These are phyloP conservation scores for Anastatica hierochuntica DNA, from an alignment of 345 rosid species.

Conservation along the genomic window DNA sequence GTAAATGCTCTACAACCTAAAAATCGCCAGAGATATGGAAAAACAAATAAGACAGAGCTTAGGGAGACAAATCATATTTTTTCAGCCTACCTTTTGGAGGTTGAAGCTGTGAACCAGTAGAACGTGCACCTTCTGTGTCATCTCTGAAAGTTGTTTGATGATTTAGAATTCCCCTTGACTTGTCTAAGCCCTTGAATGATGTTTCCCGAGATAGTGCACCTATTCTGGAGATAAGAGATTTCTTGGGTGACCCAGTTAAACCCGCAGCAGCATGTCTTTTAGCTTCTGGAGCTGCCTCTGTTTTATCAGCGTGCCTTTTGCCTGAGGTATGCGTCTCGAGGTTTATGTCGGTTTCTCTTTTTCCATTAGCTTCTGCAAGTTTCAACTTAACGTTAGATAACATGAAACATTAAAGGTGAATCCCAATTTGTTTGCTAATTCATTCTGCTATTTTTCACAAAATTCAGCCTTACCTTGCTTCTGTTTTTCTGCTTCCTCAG, in stretches of 20 bases:
- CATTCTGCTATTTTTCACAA: not conserved
- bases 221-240: slow-evolving; percentile 37
- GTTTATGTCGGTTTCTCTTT: slow-evolving; percentile 28
- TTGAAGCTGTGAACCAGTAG: slow-evolving; percentile 42
- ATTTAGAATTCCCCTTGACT: slow-evolving; percentile 46
- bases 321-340: slow-evolving; percentile 30
- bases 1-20: slow-evolving; percentile 1
- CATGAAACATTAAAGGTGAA: slow-evolving; percentile 3
- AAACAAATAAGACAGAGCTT: not conserved
- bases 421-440: not conserved
- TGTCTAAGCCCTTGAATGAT: slow-evolving; percentile 51
- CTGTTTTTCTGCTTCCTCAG: slow-evolving; percentile 57
- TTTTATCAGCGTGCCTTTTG: slow-evolving; percentile 51
- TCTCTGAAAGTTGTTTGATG: slow-evolving; percentile 36
- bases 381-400: slow-evolving; percentile 23
- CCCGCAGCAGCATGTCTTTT: slow-evolving; percentile 57
- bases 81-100: slow-evolving; percentile 45
- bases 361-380: slow-evolving; percentile 48
- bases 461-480: slow-evolving; percentile 50
- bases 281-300: slow-evolving; percentile 35
- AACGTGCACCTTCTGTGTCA: slow-evolving; percentile 38
- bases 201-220: slow-evolving; percentile 42
- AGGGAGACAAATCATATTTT: slow-evolving; percentile 2
- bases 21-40: not conserved
- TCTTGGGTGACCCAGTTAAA: slow-evolving; percentile 53